Evolutionary conservation across 257 asterid species (phyloP).

Genomic region (Salvia miltiorrhiza): DNA sequence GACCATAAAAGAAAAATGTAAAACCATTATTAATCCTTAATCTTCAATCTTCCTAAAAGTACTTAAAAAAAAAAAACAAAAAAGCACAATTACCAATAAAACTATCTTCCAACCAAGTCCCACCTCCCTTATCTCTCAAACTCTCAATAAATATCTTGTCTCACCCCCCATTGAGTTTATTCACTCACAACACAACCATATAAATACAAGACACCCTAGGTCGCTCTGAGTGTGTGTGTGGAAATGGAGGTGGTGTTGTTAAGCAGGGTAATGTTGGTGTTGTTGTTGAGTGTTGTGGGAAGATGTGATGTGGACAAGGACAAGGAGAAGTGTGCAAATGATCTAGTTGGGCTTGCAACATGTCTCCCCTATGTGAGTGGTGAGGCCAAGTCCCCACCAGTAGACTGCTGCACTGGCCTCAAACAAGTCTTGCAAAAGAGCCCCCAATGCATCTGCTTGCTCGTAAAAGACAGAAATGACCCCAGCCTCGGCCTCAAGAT

Average conservation of each 20-base stretch:
- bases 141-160: too few relatives aligned
- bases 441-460: slow-evolving; percentile 61
- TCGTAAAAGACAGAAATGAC: slow-evolving; percentile 66
- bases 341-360: slow-evolving; percentile 55
- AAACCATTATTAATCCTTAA: too few relatives aligned
- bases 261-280: neutral
- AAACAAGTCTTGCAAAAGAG: slow-evolving; percentile 50
- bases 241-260: neutral
- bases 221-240: too few relatives aligned
- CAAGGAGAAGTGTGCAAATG: slow-evolving; percentile 54
- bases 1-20: too few relatives aligned
- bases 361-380: slow-evolving; percentile 76
- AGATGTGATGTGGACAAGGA: slow-evolving; percentile 50
- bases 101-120: too few relatives aligned
- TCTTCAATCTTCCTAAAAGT: too few relatives aligned
- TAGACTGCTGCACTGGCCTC: slow-evolving; percentile 70
- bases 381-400: slow-evolving; percentile 46
- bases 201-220: slow-evolving; percentile 27
- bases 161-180: slow-evolving; percentile 26
- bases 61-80: too few relatives aligned
- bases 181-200: slow-evolving; percentile 14
- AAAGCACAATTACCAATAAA: too few relatives aligned
- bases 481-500: slow-evolving; percentile 69
- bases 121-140: too few relatives aligned
- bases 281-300: slow-evolving; percentile 14